Evolutionary conservation across 495 filamentous ascomycete species (phyloP).

Genomic region (Hyaloscypha finlandica): DNA sequence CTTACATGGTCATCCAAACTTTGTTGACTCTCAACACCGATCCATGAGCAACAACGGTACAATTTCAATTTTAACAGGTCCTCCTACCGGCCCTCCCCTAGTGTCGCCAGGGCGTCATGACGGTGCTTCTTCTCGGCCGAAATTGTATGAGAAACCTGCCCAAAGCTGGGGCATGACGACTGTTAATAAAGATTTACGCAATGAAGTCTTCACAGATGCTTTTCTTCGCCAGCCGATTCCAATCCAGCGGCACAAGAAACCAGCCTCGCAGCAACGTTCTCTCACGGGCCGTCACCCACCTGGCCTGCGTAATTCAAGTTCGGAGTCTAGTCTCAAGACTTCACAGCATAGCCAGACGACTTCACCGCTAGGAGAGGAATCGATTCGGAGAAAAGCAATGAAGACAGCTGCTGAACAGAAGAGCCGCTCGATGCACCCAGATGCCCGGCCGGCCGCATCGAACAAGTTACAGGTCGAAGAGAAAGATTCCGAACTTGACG

Average conservation of each 20-base stretch:
- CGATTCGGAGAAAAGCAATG: constrained; percentile 31
- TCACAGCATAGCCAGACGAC: constrained; percentile 19
- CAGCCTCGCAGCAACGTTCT: constrained; percentile 61
- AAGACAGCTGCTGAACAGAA: constrained; percentile 28
- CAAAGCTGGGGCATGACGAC: constrained; percentile 95
- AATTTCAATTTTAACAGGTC: constrained; percentile 1
- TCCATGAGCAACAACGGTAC: constrained; percentile 24
- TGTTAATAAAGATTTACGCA: constrained; percentile 83
- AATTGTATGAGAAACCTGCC: constrained; percentile 50
- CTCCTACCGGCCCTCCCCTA: neutral
- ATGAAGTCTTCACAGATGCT: constrained; percentile 92
- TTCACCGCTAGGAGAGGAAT: constrained; percentile 24
- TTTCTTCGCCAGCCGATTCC: constrained; percentile 81
- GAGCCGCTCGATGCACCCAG: neutral
- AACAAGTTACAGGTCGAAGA: constrained; percentile 5
- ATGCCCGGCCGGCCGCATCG: neutral
- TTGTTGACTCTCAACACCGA: constrained; percentile 19
- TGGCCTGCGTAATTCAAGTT: constrained; percentile 26
- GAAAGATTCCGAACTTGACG: constrained; percentile 36
- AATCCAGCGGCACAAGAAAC: constrained; percentile 57
- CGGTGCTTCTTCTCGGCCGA: constrained; percentile 36
- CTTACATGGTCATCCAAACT: constrained; percentile 44
- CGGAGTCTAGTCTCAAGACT: constrained; percentile 32
- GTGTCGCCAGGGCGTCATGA: neutral
- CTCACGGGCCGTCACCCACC: constrained; percentile 43